A percentile compares a stretch with the other conserved stretches of the same genome.
phyloP scores from a whole-genome alignment of 2,329 filamentous ascomycete species.

The Penicillium sclerotigenum region DNA sequence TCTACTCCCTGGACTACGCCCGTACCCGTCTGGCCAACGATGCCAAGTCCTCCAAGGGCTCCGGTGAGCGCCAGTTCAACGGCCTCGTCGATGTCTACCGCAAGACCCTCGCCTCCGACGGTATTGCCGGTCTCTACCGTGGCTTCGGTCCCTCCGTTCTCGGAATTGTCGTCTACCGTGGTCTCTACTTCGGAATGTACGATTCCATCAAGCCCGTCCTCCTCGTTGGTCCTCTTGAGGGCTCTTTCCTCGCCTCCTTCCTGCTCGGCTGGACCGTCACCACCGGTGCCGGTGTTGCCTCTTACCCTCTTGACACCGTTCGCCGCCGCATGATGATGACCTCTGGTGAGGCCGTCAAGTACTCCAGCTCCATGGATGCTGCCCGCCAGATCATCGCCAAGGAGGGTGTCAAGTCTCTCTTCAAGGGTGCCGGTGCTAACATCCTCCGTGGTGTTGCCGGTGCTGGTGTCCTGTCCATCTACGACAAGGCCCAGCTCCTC shows the following conservation, averaged over 20 bases:
- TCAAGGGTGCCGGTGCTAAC: conserved; percentile 99
- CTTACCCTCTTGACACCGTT: conserved; percentile 99
- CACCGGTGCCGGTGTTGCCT: conserved; percentile 99
- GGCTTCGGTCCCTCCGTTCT: conserved; percentile 99
- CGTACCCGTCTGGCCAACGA: conserved; percentile 99
- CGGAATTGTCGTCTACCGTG: conserved; percentile 99
- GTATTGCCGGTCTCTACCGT: conserved; percentile 99
- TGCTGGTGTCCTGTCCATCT: conserved; percentile 99
- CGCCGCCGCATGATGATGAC: conserved; percentile 99
- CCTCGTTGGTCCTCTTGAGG: conserved; percentile 84
- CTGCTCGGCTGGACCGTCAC: conserved; percentile 97
- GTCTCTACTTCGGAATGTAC: conserved; percentile 99
- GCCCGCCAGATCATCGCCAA: conserved; percentile 92
- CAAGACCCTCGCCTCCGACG: conserved; percentile 98
- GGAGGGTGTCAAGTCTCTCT: conserved; percentile 98
- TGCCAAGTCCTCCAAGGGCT: conserved; percentile 92
- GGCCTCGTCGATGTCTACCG: conserved; percentile 99
- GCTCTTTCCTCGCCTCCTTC: conserved; percentile 99
- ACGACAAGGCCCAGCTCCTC: conserved; percentile 98
- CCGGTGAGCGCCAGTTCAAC: conserved; percentile 99
- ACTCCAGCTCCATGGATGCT: conserved; percentile 94
- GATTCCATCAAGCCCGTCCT: conserved; percentile 99
- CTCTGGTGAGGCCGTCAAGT: conserved; percentile 93
- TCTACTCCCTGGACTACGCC: conserved; percentile 99
- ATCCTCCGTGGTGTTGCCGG: conserved; percentile 99